These are phyloP conservation scores for Salinomyces thailandicus DNA, from an alignment of 2,329 filamentous ascomycete species.

Conservation along the genomic window DNA sequence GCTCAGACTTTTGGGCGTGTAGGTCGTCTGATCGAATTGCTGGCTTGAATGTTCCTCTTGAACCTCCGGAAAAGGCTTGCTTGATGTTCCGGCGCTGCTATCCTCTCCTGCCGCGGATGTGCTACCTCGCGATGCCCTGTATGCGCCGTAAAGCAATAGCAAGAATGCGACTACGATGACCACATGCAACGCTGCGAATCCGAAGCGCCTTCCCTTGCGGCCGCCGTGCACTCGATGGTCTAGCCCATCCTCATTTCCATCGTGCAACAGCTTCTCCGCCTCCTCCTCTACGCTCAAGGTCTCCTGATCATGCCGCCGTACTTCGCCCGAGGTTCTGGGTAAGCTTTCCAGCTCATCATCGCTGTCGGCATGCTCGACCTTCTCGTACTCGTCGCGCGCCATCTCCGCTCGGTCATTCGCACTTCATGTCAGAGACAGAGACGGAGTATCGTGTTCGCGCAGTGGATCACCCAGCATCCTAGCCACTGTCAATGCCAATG, in stretches of 20 bases:
- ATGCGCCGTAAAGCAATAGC: slow-evolving; percentile 46
- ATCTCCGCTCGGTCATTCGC: too few relatives aligned
- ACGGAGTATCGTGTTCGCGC: too few relatives aligned
- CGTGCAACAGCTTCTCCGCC: slow-evolving; percentile 32
- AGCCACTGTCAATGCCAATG: too few relatives aligned
- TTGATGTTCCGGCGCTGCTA: background rate
- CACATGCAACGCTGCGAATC: slow-evolving; percentile 32
- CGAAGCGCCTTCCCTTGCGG: slow-evolving; percentile 29
- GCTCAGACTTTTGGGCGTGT: slow-evolving; percentile 31
- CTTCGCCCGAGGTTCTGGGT: slow-evolving; percentile 9
- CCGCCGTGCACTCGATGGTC: slow-evolving; percentile 16
- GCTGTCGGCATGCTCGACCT: slow-evolving; percentile 2
- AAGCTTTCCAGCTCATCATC: slow-evolving; percentile 4
- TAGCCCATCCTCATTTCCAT: slow-evolving; percentile 11
- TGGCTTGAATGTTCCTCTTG: background rate
- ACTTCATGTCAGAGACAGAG: too few relatives aligned
- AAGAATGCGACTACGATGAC: slow-evolving; percentile 44
- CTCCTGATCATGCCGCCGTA: slow-evolving; percentile 24
- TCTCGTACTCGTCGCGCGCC: slow-evolving; percentile 7
- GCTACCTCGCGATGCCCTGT: slow-evolving; percentile 37
- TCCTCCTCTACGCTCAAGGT: slow-evolving; percentile 33
- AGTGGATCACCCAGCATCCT: too few relatives aligned
- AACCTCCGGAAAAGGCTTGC: background rate
- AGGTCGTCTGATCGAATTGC: slow-evolving; percentile 4
- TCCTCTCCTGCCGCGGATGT: background rate